Base-by-base conservation (phyloP, 2,329 filamentous ascomycete genomes). In the Balansia obtecta region DNA sequence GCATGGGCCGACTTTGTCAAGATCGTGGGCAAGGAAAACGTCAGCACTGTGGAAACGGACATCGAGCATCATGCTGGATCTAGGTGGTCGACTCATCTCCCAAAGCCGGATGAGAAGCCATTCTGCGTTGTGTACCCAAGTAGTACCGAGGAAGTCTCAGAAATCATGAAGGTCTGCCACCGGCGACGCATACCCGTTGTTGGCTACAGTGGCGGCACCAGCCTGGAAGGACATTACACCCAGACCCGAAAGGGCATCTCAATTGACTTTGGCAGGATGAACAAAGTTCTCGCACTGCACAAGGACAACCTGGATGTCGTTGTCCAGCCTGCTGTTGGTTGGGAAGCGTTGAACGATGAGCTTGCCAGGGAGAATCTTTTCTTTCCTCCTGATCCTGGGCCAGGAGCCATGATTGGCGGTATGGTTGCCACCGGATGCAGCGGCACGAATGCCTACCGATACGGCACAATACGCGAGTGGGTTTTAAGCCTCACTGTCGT, bases 401-500 rank as follows among this genome's bases (percentile, higher is more conserved):
- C 90, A 48, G 88, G 89, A 16, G 89, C 89, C 54, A 88, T 88
- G 83, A 95, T 96, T 59, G 89, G 89, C 51, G 89, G 89, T 50
- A 89, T 89, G 85, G 80, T 89, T 34, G 85, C 84, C 20, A 89
- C 85, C 2, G 77, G 77, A 37, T 80, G 76, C 69, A 79, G 75
- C 61, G 89, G 89, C 52, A 95, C 89, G 13, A 95, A 95, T 64
- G 84, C 89, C 15, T 95, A 94, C 70, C 78, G 89, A 52, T 95
- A 95, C 65, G 90, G 89, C 54, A 95, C 89, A 2, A 95, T 95
- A 88, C 83, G 87, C 55, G 89, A 95, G 63, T 95, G 89, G 89
- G 90, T 95, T 12, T 70, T 95, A 20, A 85, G 80, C 49, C 69
- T 95, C 57, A 95, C 89, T 0, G 87, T 95, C 4, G 89, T 95